Evolutionary conservation across 2,329 filamentous ascomycete genomes (phyloP), one percentile per base, ranked within the genome.

Genomic region (Aspergillus sp.): DNA sequence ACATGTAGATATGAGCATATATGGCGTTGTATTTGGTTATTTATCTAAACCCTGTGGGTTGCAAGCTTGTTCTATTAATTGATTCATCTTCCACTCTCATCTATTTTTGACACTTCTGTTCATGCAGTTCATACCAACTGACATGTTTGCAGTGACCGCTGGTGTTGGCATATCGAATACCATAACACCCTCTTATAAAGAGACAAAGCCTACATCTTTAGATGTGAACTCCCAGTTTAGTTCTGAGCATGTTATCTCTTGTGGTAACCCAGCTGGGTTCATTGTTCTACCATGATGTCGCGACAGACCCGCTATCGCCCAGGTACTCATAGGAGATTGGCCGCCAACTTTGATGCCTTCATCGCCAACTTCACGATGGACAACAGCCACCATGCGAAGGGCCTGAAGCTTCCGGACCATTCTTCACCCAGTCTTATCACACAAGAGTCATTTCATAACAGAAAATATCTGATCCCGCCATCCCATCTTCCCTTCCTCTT

Each of bases 1-100:
- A 62, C 59, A 67, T 72, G 69, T 72, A 72, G 69, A 72, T 71
- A 71, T 67, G 65, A 69, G 69, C 69, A 72, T 72, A 62, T 63
- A 61, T 57, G 69, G 71, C 66, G 67, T 70, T 69, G 52, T 59
- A 42, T 55, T 55, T 63, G 61, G 59, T 52, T 63, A 54, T 59
- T 59, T 54, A 49, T 51, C 58, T 55, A 60, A 45, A 49, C 52
- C 44, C 45, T 49, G 45, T 36, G 31, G 49, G 38, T 56, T 54
- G 45, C 50, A 59, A 53, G 59, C 50, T 53, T 60, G 57, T 61
- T 21, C 40, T 13, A 43, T 49, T 9, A 20, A 19, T 34, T 21
- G 17, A 5, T 11, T 19, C 40, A 42, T 29, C 25, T 29, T 29
- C 23, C 10, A 5, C 11, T 29, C 21, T 23, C 25, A 29, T 10